Base-by-base conservation (phyloP, 2,329 filamentous ascomycete genomes). In the Hymenoscyphus repandus region DNA sequence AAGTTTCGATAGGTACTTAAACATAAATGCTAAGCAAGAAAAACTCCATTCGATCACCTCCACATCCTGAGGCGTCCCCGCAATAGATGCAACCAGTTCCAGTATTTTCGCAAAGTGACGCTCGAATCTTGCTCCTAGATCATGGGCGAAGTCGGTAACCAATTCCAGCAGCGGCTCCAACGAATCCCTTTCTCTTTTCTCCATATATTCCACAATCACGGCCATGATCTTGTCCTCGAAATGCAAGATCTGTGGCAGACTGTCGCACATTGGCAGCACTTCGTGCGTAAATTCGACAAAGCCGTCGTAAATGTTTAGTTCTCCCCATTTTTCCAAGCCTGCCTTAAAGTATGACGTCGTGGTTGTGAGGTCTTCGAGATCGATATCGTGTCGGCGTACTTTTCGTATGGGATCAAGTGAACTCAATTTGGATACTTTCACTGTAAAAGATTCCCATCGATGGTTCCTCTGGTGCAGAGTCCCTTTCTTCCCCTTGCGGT, bases 21-120 rank as follows among this genome's bases (percentile, higher is more conserved):
- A 96, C 37, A 97, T 76, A 76, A 95, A 99, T 41, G 93, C 90
- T 50, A 99, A 75, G 60, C 89, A 91, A 11, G 86, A 90, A 70
- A 99, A 99, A 45, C 89, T 92, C 91, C 92, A 97, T 71, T 99
- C 93, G 45, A 97, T 88, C n/a, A 95, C 90, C 56, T 91, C 88
- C 22, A 88, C 84, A 63, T 88, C 86, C 50, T 87, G 78, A 47
- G 88, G 82, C 61, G 82, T 86, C 48, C 84, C 84, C 10, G 90
- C 91, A 57, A 97, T 79, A 13, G 82, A 81, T 36, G 88, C 80
- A 49, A 99, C 82, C 48, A 95, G 74, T 48, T 76, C 79, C 51
- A 99, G 80, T 22, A 87, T 83, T 46, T 80, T 78, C 41, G 82
- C 78, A 67, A 96, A 97, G 68, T 96, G 83, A 64, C 87, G 89